phyloP scores from a whole-genome alignment of 352 stramenopile species.

The Phytophthora kernoviae region DNA sequence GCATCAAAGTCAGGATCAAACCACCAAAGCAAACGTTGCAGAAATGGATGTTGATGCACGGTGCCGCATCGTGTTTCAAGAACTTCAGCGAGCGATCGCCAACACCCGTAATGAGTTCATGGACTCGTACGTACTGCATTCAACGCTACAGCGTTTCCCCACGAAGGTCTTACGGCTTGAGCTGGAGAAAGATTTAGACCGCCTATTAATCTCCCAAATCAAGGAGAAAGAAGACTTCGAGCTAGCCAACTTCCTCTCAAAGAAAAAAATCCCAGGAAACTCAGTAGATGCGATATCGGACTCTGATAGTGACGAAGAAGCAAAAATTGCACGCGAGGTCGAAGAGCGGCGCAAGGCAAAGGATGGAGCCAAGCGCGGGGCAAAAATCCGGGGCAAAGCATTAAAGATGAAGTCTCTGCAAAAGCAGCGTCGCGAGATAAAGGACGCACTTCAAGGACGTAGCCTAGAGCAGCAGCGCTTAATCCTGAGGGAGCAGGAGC shows the following conservation, averaged over 20 bases:
- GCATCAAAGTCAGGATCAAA: slow-evolving; percentile 32
- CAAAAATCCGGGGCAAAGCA: slow-evolving; percentile 56
- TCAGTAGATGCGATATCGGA: slow-evolving; percentile 44
- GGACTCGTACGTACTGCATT: slow-evolving; percentile 90
- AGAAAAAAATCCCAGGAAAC: slow-evolving; percentile 1
- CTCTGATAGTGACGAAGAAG: slow-evolving; percentile 80
- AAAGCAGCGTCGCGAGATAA: slow-evolving; percentile 78
- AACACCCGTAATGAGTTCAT: slow-evolving; percentile 90
- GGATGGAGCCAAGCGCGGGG: slow-evolving; percentile 32
- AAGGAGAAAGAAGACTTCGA: slow-evolving; percentile 70
- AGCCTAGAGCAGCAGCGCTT: slow-evolving; percentile 70
- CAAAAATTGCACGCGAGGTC: slow-evolving; percentile 56
- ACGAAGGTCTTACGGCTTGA: slow-evolving; percentile 89
- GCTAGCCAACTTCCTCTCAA: slow-evolving; percentile 49
- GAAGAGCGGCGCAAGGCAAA: slow-evolving; percentile 40
- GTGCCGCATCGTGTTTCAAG: slow-evolving; percentile 87
- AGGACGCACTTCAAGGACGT: slow-evolving; percentile 63
- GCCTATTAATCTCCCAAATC: slow-evolving; percentile 88
- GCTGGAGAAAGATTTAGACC: slow-evolving; percentile 92
- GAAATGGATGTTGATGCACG: slow-evolving; percentile 87
- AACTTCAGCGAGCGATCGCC: slow-evolving; percentile 88
- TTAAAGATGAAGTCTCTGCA: slow-evolving; percentile 67
- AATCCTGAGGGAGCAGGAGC: slow-evolving; percentile 66
- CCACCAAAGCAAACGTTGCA: slow-evolving; percentile 39
- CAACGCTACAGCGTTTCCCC: slow-evolving; percentile 89